Base-by-base conservation (phyloP, 306 rosid genomes). In the Crotalaria pallida region DNA sequence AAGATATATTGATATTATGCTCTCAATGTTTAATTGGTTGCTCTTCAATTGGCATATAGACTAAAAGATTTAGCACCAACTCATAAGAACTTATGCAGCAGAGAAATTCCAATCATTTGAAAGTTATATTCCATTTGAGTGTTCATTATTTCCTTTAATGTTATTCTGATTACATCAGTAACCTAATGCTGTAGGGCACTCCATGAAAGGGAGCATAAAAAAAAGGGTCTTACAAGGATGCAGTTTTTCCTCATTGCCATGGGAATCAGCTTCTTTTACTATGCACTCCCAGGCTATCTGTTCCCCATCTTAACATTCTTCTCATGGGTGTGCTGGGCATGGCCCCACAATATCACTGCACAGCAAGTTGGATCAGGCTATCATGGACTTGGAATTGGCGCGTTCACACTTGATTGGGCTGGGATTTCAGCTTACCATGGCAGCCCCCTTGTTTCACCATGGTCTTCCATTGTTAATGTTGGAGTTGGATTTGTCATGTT, bases 371-470 rank as follows among this genome's bases (percentile, higher is more conserved):
- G 99, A 3, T 95, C 99, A 26, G 92, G 91, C 67, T 83, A 86
- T 78, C 81, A 87, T 57, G 99, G 96, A 51, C 96, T 95, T 5
- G 99, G 99, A 1, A 24, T 91, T 29, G 99, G 99, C 57, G 97
- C 96, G 22, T 95, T 95, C 85, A 89, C 86, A 8, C 47, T 95
- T n/a, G 99, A 95, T 58, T 95, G 99, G 99, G 97, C 99, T 8
- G 99, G 99, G 31, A 95, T 95, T 69, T 86, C 92, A 10, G 99
- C 99, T 69, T 95, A 95, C 60, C 99, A 91, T 57, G 99, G 99
- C 43, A 95, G 97, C 79, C 99, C 99, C 3, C 89, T 95, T 24
- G 96, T 95, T 36, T 24, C 96, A 10, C 97, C 99, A 41, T 95
- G 96, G 96, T 51, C 84, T 72, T 91, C 97, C 65, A 91, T 95